Evolutionary conservation across 495 filamentous ascomycete species (phyloP).

Genomic region (Cairneyella variabilis): DNA sequence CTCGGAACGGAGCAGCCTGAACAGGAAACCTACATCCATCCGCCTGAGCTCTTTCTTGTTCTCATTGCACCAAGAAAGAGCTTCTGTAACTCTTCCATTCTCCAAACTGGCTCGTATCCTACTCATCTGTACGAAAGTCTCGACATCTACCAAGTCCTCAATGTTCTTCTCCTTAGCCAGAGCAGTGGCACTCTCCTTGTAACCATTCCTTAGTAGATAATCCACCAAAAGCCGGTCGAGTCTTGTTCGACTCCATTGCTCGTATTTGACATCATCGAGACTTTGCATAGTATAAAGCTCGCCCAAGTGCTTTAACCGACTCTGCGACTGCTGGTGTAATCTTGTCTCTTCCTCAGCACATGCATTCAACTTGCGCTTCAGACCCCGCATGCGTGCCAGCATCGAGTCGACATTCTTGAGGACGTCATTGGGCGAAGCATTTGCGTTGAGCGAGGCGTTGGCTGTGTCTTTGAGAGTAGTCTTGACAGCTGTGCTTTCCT

Average conservation of each 20-base stretch:
- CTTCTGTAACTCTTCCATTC: slow-evolving; percentile 68
- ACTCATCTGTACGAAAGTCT: slow-evolving; percentile 81
- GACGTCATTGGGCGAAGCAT: slow-evolving; percentile 59
- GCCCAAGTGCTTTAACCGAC: slow-evolving; percentile 74
- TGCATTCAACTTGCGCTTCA: slow-evolving; percentile 80
- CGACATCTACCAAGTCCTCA: slow-evolving; percentile 80
- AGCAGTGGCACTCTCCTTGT: slow-evolving; percentile 68
- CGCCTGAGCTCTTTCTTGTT: slow-evolving; percentile 85
- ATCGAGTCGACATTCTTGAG: slow-evolving; percentile 76
- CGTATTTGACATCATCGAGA: slow-evolving; percentile 89
- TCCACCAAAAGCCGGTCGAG: slow-evolving; percentile 85
- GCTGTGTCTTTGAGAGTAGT: slow-evolving; percentile 65
- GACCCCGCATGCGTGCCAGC: slow-evolving; percentile 74
- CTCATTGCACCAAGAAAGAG: slow-evolving; percentile 84
- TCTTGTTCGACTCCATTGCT: slow-evolving; percentile 77
- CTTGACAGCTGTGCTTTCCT: slow-evolving; percentile 66
- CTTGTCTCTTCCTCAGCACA: slow-evolving; percentile 73
- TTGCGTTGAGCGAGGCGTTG: slow-evolving; percentile 58
- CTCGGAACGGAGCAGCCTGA: not conserved
- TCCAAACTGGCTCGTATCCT: slow-evolving; percentile 68
- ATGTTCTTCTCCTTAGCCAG: slow-evolving; percentile 67
- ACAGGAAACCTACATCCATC: slow-evolving; percentile 59
- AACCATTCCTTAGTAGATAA: slow-evolving; percentile 81
- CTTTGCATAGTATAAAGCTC: slow-evolving; percentile 75
- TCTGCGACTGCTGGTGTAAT: slow-evolving; percentile 67